Evolutionary conservation across 495 filamentous ascomycete species (phyloP), one percentile per base, ranked within the genome.

Genomic region (Xylaria sp.): DNA sequence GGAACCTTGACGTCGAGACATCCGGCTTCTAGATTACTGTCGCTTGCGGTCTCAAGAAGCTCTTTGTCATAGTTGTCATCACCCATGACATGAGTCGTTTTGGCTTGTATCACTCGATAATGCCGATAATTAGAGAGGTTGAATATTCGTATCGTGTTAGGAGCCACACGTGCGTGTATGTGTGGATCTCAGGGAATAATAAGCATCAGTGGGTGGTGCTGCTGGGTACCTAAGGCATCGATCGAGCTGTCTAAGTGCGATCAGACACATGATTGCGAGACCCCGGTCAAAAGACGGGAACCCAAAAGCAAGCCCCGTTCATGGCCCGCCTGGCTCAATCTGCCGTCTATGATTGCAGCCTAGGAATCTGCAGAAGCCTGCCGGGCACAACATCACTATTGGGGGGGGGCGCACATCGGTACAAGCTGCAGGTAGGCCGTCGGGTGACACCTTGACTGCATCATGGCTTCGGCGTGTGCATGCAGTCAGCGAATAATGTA

Each of bases 61-160:
- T 82, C 82, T 80, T 81, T 74, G 61, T 72, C 61, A 74, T 74
- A 73, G 58, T 65, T 76, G 70, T 85, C 84, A 84, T 85, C 83
- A 85, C 72, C 65, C 75, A 81, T 77, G 76, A 71, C 75, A 61
- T 62, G 58, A 21, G 57, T 68, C 53, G 21, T 41, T 43, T 70
- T 53, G 44, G 67, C 70, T 61, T 57, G 55, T 64, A 65, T 61
- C 71, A 70, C 37, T 37, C n/a, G 46, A 71, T 61, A 58, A 29
- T 40, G 40, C 67, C 40, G 62, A 19, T 24, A 55, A 48, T 68
- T 37, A 14, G 12, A 50, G 43, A 67, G 72, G 43, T 66, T 33
- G 53, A 72, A 48, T 15, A 46, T 65, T 37, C n/a, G n/a, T 21
- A 40, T 41, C 14, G 44, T 3, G 43, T n/a, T 11, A 41, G 12